These are phyloP conservation scores for Geotrichum cucujoidarum DNA, from an alignment of 1,139 yeast species.

Conservation along the genomic window DNA sequence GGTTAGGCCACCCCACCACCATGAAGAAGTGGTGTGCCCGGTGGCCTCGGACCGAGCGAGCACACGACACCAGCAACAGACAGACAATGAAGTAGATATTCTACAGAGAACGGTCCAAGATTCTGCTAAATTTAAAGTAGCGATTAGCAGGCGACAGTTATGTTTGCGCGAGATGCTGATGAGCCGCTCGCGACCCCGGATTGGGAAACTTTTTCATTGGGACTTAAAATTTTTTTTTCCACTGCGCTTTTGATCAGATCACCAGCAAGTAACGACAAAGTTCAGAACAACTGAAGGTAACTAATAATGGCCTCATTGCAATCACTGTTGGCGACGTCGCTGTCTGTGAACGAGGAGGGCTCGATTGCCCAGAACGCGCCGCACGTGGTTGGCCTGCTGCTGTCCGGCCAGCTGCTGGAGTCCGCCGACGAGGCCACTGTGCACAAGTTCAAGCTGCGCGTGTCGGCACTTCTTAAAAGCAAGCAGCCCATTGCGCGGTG, in stretches of 20 bases:
- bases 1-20: too few relatives aligned
- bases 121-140: too few relatives aligned
- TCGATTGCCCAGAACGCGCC: constrained; percentile 21
- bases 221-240: not conserved
- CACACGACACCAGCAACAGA: too few relatives aligned
- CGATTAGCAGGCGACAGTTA: too few relatives aligned
- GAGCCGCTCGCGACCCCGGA: not conserved
- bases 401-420: constrained; percentile 22
- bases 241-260: not conserved
- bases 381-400: constrained; percentile 21
- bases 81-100: too few relatives aligned
- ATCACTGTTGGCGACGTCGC: constrained; percentile 23
- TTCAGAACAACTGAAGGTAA: not conserved
- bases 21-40: too few relatives aligned
- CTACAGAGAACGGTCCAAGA: too few relatives aligned
- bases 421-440: constrained; percentile 28
- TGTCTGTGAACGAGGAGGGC: constrained; percentile 24
- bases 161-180: too few relatives aligned
- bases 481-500: constrained; percentile 31
- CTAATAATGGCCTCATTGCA: constrained; percentile 20
- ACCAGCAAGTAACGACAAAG: not conserved
- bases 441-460: constrained; percentile 35
- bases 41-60: too few relatives aligned
- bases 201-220: not conserved
- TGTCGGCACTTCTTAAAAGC: constrained; percentile 38